Base-by-base conservation (phyloP, 2,329 filamentous ascomycete genomes). In the Apiospora kogelbergensis region DNA sequence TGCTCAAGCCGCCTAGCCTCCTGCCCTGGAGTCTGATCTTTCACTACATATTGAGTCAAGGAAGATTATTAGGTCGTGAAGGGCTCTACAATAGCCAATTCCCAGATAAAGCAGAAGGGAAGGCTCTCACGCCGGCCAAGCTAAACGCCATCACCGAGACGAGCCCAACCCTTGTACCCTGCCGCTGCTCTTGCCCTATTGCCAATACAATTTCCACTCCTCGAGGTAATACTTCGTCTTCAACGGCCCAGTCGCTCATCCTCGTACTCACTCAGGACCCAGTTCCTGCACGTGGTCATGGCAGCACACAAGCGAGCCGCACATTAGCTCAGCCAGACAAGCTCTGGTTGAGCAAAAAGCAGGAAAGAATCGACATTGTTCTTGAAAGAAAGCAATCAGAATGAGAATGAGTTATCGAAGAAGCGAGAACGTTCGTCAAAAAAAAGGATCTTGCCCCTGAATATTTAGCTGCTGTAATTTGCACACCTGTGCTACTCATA, bases 221-320 rank as follows among this genome's bases (percentile, higher is more conserved):
- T 33, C 33, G 26, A 57, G 7, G 26, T 57, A 57, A 2, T 17
- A 6, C 13, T 30, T 15, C 26, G 15, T 33, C 15, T n/a, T 57
- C 10, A 13, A 5, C 48, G 26, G 2, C 26, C 48, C 48, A 13
- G 42, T n/a, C 26, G 48, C 26, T n/a, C 26, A 20, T 15, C 67
- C 22, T 66, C 72, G 66, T 70, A 70, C 65, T 37, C 65, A 40
- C 70, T 71, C 66, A 73, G 71, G 65, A 67, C 71, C 40, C 68
- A 65, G 44, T 73, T 72, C 68, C 66, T 73, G 68, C 57, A 71
- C 41, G 66, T 70, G 57, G 69, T 72, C 57, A 73, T 73, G 72
- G 65, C 64, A 46, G 65, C 64, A n/a, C 71, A 71, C 30, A 69
- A 68, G 63, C 40, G 68, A 57, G 68, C 40, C 37, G 53, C 17